Base-by-base conservation (phyloP, 164 flowering plant species). In the Sedum album region DNA sequence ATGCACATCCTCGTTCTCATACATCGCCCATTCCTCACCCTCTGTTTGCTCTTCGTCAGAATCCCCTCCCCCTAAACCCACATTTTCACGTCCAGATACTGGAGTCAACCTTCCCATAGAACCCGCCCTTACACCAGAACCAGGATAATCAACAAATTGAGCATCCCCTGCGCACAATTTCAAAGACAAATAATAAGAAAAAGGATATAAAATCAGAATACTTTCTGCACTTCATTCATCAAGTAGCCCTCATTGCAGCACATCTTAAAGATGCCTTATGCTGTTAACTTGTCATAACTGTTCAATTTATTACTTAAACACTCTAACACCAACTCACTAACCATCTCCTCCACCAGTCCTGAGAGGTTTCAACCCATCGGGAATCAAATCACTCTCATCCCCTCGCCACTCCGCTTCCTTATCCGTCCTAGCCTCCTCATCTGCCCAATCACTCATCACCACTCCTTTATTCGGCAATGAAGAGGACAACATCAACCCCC, bases 41-140 rank as follows among this genome's bases (percentile, higher is more conserved):
- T 75, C 78, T 42, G 80, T 76, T 39, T 69, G 83, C 66, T 84
- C 92, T 33, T 84, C 86, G 28, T 82, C 87, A 72, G 85, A 87
- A 30, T 79, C 83, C 62, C 70, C 88, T 48, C 68, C 70, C 73
- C 79, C 71, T 31, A 78, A 84, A 78, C 79, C 76, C 60, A 81
- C 76, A 75, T 63, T 74, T 42, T 75, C 74, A 72, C 71, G 73
- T 2, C 77, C 53, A 0, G 86, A 77, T 71, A 81, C 78, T 39
- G 87, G 87, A 70, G 81, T 80, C 42, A 74, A 66, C 72, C 84
- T 77, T 31, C 81, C 81, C 57, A 76, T 30, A 46, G 83, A 74
- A 49, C 66, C 72, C 51, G 77, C 73, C 68, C 83, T 82, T 62
- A 71, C 17, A 21, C 53, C 65, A 49, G 82, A 68, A 74, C 76